Evolutionary conservation across 176 grass and related monocot genomes (phyloP).

Genomic region (Bromus sterilis): DNA sequence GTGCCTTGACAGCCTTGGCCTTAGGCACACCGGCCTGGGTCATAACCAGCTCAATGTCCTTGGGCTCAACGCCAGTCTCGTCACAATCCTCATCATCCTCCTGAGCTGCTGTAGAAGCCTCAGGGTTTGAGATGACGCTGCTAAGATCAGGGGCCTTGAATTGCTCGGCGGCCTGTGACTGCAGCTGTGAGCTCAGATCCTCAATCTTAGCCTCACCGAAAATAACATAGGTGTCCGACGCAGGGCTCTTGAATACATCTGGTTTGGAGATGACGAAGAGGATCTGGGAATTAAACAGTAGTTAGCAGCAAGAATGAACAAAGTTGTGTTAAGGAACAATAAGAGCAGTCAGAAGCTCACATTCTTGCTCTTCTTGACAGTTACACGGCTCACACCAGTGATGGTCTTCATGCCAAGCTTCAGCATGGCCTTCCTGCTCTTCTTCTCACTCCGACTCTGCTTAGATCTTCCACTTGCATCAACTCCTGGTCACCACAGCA

Average conservation of each 20-base stretch:
- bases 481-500: constrained; percentile 29
- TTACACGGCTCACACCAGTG: constrained; percentile 73
- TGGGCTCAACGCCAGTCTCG: constrained; percentile 43
- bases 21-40: constrained; percentile 44
- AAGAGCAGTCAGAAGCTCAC: constrained; percentile 9
- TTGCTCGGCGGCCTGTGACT: constrained; percentile 52
- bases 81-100: constrained; percentile 42
- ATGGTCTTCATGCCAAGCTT: constrained; percentile 81
- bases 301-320: not conserved
- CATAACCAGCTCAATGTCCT: constrained; percentile 74
- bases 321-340: not conserved
- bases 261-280: constrained; percentile 70
- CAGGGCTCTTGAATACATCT: constrained; percentile 71
- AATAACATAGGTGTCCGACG: constrained; percentile 66
- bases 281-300: constrained; percentile 20
- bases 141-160: constrained; percentile 55
- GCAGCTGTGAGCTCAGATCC: constrained; percentile 52
- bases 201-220: constrained; percentile 71
- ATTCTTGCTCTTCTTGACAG: constrained; percentile 78
- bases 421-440: constrained; percentile 77
- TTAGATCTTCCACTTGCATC: constrained; percentile 66
- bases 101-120: constrained; percentile 20
- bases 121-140: constrained; percentile 42
- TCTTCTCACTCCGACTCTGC: constrained; percentile 78
- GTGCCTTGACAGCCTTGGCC: constrained; percentile 46